Evolutionary conservation across 2,329 filamentous ascomycete genomes (phyloP).

Genomic region (Sporothrix pallida): DNA sequence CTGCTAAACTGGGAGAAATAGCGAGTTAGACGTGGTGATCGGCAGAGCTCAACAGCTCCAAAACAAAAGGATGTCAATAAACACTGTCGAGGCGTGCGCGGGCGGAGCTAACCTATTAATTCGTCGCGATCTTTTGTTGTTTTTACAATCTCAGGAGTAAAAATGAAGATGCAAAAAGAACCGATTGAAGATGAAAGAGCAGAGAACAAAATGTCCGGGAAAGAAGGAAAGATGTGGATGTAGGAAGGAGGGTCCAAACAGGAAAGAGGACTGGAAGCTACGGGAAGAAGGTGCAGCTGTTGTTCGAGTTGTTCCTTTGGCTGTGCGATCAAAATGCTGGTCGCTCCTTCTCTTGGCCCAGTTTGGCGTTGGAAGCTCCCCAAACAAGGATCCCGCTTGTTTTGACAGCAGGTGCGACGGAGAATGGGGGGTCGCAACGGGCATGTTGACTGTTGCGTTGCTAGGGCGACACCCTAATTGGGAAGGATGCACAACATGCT

Average conservation of each 20-base stretch:
- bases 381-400: constrained; percentile 27
- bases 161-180: neutral
- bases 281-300: constrained; percentile 8
- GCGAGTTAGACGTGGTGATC: constrained; percentile 8
- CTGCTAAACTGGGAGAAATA: neutral
- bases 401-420: constrained; percentile 24
- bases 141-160: neutral
- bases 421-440: constrained; percentile 27
- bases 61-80: neutral
- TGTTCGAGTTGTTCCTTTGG: neutral
- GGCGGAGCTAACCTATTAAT: constrained; percentile 7
- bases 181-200: neutral
- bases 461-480: constrained; percentile 23
- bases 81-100: neutral
- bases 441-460: constrained; percentile 33
- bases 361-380: neutral
- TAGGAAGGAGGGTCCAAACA: constrained; percentile 12
- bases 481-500: constrained; percentile 26
- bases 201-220: neutral
- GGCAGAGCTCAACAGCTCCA: neutral
- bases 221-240: neutral
- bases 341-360: neutral
- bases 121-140: neutral
- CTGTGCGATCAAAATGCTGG: too few relatives aligned
- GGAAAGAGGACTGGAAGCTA: constrained; percentile 9